Evolutionary conservation across 441 rosid genomes (phyloP), one percentile per base, ranked within the genome.

Genomic region (Syzygium malaccense): DNA sequence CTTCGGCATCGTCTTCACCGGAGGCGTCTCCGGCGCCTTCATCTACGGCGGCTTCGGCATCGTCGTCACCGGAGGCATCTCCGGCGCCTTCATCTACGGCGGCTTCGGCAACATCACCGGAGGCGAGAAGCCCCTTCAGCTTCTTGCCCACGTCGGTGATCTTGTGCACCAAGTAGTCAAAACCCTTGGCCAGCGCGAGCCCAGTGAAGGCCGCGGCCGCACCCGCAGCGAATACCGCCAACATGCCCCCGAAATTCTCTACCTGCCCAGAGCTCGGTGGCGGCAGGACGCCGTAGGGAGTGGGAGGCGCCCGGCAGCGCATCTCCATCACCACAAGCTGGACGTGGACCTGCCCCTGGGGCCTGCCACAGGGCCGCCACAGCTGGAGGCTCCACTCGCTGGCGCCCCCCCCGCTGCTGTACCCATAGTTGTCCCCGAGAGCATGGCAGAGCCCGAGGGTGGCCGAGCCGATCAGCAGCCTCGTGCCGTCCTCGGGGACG

Each of bases 331-430:
- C 87, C 41, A 87, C 57, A 30, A 96, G 94, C 56, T 89, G 78
- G 25, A 96, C 95, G 2, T 97, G 96, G 5, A 96, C 41, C 64
- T 95, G 95, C 6, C 99, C 99, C 0, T 97, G 99, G 7, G 98
- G 97, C 33, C 99, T 86, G 23, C 99, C 96, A 1, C 98, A 97
- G 5, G 99, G 98, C 30, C 96, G 97, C 92, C 94, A 93, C 87
- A 97, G 94, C 55, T 91, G 89, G 90, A 97, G 93, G 3, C 90
- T 88, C 37, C 92, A 89, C 71, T 10, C 25, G 57, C 8, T 37
- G 28, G 28, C 0, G 4, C 92, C 92, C 68, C 91, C 93, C 2
- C 94, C 95, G 14, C 92, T 17, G 28, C 96, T 51, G 54, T 51
- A 45, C 48, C 54, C 57, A 9, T 0, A 96, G 58, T 32, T 94